Evolutionary conservation across 352 stramenopile genomes (phyloP), one percentile per base, ranked within the genome.

Genomic region (Globisporangium splendens): DNA sequence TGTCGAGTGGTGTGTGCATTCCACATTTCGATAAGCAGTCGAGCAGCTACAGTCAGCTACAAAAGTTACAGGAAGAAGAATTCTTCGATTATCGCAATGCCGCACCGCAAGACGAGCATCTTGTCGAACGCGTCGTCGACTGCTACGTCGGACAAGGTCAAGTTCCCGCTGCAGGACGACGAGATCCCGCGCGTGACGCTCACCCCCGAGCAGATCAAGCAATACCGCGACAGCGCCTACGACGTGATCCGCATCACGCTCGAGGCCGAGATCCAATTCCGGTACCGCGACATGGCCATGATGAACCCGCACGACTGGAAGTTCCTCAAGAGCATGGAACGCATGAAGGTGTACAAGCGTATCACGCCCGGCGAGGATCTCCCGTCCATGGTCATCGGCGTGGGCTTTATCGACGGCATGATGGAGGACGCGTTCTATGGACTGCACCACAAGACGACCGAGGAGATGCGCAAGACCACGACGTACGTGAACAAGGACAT

Each of bases 371-470:
- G 55, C 3, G 68, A 70, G 7, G 51, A 55, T 22, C 55, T 53
- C 8, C 22, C 73, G 3, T 69, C 71, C 5, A 85, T 79, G 69
- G 63, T 83, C 13, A 52, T 85, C 10, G 77, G 71, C 43, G 54
- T 85, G 8, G 77, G 77, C 3, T 73, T 62, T 1, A 67, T 83
- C 20, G 63, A 74, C 7, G 74, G 73, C 33, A 43, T 59, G 10
- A 50, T 88, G 5, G 70, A 82, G 46, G 68, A 88, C 58, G 56
- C 68, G 22, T 62, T 85, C 7, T 88, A 85, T 54, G 75, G 75
- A 1, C 50, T 83, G 11, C 70, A 82, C 56, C 58, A 70, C 49
- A 83, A 81, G 54, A 85, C 56, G 2, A 73, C 70, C 1, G 65
- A 82, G 7, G 75, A 83, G 49, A 84, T 85, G 71, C 69, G 75